Base-by-base conservation (phyloP, 805 yeast genomes). In the Kluyveromyces lactis region DNA sequence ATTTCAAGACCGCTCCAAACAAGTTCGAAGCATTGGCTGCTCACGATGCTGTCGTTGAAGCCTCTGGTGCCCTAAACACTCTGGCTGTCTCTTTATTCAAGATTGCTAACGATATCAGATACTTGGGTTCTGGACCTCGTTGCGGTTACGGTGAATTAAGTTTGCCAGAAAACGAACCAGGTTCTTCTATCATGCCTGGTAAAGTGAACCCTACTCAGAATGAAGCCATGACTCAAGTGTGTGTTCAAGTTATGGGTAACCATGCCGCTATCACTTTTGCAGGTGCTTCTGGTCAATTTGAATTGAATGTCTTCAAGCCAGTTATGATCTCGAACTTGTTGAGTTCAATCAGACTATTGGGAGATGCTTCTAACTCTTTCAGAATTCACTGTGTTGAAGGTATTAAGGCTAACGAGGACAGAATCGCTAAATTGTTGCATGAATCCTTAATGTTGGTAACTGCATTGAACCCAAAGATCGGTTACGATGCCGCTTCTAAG, bases 171-270 rank as follows among this genome's bases (percentile, higher is more conserved):
- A 92, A 92, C 67, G 98, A 92, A 72, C 98, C 98, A 42, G 98
- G 98, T 60, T 86, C 97, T 44, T 87, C 97, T 21, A 92, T 92
- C 67, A 92, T 92, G 98, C 98, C 98, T 39, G 98, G 98, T 63
- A 92, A 92, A 72, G 97, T 92, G 48, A 92, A 92, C 76, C 98
- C 98, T 50, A 92, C 98, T 42, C 98, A 92, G 73, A 89, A 89
- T 66, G 98, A 92, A 75, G 98, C 98, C 40, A 71, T 92, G 63
- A 92, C 97, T 49, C 94, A 92, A 95, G 96, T 90, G 46, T 87
- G 95, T 62, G 77, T 92, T 48, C 98, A 92, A 73, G 97, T 92
- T 19, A 86, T 92, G 62, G 98, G 98, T 64, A 92, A 92, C 79
- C 81, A 92, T 68, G 68, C 95, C 33, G 78, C 96, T 48, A 85